phyloP scores from a whole-genome alignment of 2,329 filamentous ascomycete species.

The Karstenula rhodostoma region DNA sequence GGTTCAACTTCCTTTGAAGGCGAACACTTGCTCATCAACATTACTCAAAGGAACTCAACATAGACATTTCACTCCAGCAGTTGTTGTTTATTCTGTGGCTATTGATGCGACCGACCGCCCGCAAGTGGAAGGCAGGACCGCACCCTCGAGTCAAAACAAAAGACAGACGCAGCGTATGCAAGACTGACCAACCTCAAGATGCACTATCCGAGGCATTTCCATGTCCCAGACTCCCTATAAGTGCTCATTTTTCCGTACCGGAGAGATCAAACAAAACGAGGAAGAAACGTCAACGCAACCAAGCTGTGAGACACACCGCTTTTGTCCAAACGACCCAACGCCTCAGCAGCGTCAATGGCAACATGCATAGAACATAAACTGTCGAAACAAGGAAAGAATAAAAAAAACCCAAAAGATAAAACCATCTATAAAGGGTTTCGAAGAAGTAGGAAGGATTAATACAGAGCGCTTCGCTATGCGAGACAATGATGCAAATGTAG shows the following conservation, averaged over 20 bases:
- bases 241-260: constrained; percentile 1
- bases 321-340: background rate
- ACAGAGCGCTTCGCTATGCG: constrained; percentile 2
- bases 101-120: background rate
- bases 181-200: constrained; percentile 4
- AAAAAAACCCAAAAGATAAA: background rate
- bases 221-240: constrained; percentile 7
- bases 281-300: background rate
- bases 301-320: constrained; percentile 1
- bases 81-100: background rate
- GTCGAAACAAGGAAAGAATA: background rate
- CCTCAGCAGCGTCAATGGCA: background rate
- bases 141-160: background rate
- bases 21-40: background rate
- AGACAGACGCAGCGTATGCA: constrained; percentile 7
- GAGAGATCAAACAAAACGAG: background rate
- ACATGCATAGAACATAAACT: background rate
- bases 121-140: background rate
- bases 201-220: constrained; percentile 14
- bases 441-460: background rate
- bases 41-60: background rate
- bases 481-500: constrained; percentile 2
- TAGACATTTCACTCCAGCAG: background rate
- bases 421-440: background rate
- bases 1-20: too few relatives aligned